Conservation (phyloP, 129 eudicot species). For the Erigeron canadensis region DNA sequence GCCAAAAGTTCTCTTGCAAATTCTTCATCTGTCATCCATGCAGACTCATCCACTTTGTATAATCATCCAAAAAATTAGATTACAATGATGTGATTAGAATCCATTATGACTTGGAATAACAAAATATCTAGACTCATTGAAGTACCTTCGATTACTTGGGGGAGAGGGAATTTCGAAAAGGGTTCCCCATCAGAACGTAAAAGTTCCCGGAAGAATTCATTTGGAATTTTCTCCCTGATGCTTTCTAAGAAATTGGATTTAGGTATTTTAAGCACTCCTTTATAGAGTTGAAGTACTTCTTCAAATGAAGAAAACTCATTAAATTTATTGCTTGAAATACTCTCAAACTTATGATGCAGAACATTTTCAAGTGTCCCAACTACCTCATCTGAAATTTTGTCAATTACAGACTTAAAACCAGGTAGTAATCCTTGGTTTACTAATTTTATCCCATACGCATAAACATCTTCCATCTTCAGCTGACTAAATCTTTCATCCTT, state of each 20-base stretch:
- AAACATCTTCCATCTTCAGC: slow-evolving; percentile 43
- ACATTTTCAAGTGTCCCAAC: slow-evolving; percentile 33
- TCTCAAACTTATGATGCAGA: slow-evolving; percentile 39
- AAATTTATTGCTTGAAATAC: slow-evolving; percentile 46
- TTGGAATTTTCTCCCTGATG: slow-evolving; percentile 48
- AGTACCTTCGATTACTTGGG: slow-evolving; percentile 76
- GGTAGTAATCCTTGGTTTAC: slow-evolving; percentile 41
- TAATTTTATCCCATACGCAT: slow-evolving; percentile 44
- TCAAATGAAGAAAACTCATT: slow-evolving; percentile 66
- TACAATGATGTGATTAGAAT: not conserved
- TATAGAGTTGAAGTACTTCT: slow-evolving; percentile 59
- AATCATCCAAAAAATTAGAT: not conserved
- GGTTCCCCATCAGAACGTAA: slow-evolving; percentile 65
- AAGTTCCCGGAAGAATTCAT: slow-evolving; percentile 59
- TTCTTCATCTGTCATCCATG: slow-evolving; percentile 78
- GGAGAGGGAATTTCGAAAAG: slow-evolving; percentile 60
- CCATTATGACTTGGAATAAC: not conserved
- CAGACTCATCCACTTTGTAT: slow-evolving; percentile 42
- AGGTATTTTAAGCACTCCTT: slow-evolving; percentile 51
- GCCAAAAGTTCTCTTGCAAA: slow-evolving; percentile 77
- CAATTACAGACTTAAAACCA: slow-evolving; percentile 35
- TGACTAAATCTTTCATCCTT: slow-evolving; percentile 52
- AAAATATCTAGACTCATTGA: not conserved
- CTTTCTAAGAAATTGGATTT: slow-evolving; percentile 35
- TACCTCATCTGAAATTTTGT: slow-evolving; percentile 44